Base-by-base conservation (phyloP, 345 rosid genomes). In the Euphorbia lathyris region DNA sequence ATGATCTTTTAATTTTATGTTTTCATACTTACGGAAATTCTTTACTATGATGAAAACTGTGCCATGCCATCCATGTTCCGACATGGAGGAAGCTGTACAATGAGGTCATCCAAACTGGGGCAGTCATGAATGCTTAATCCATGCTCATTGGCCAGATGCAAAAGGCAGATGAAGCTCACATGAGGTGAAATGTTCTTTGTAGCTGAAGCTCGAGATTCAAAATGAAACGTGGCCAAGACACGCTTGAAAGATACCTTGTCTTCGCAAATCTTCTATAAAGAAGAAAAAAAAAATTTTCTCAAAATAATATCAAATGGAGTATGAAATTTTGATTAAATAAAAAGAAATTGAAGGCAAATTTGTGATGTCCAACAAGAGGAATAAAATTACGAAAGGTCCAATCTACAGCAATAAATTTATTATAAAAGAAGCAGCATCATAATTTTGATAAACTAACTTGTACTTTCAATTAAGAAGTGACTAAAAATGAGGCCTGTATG, bases 131-230 rank as follows among this genome's bases (percentile, higher is more conserved):
- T 72, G 60, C 59, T 58, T 59, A 72, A 34, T 5, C 71, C 76
- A 55, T 66, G 63, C 60, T 73, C 76, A 47, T 73, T 47, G 67
- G 71, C 77, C 48, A 73, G 38, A 42, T 59, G 77, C 52, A 73
- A 60, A 34, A 73, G 65, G 43, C 67, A 73, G 43, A 73, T 66
- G 29, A 73, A 73, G 63, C 67, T 59, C 30, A 73, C 36, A 34
- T 66, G 71, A 8, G 62, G 72, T 26, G 67, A 66, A 16, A 73
- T 60, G 23, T 66, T 71, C n/a, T 57, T 11, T 2, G 52, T 19
- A 55, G 76, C 56, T 36, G 70, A 55, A 53, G 70, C 70, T 36
- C 16, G 36, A 30, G 23, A 64, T 25, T 56, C 69, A 30, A 14
- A 40, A 7, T 55, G 58, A 65, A 72, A 65, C 3, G 53, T 22